Conservation (phyloP, 2,329 filamentous ascomycete species). For the Coniella vitis region DNA sequence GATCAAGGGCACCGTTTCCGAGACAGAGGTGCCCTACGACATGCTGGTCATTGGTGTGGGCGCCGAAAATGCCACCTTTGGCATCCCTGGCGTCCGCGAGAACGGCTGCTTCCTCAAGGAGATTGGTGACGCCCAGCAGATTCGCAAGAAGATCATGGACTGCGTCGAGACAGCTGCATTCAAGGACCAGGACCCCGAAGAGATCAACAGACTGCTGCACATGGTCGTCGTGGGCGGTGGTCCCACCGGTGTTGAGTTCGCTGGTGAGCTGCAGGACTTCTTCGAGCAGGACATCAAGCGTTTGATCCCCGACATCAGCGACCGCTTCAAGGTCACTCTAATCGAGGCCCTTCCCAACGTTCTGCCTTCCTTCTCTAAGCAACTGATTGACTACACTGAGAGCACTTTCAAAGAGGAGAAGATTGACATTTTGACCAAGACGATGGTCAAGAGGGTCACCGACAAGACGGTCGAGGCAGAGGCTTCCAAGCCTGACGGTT, state of each 20-base stretch:
- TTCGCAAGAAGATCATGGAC: constrained; percentile 99
- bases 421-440: constrained; percentile 96
- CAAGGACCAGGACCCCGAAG: constrained; percentile 86
- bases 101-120: constrained; percentile 98
- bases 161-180: constrained; percentile 97
- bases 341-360: constrained; percentile 96
- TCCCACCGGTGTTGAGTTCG: constrained; percentile 96
- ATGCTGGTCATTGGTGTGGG: constrained; percentile 97
- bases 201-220: constrained; percentile 89
- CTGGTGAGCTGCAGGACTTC: constrained; percentile 96
- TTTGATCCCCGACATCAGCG: constrained; percentile 90
- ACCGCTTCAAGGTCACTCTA: constrained; percentile 94
- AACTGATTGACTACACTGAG: constrained; percentile 98
- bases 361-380: constrained; percentile 96
- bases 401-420: constrained; percentile 98
- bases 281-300: constrained; percentile 98
- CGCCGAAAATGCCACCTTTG: constrained; percentile 97
- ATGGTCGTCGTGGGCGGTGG: constrained; percentile 96
- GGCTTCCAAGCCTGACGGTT: constrained; percentile 71
- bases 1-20: constrained; percentile 72
- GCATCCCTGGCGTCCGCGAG: constrained; percentile 90
- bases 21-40: constrained; percentile 92
- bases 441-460: constrained; percentile 96
- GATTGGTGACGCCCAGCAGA: constrained; percentile 89
- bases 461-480: constrained; percentile 91